phyloP scores from a whole-genome alignment of 2,329 filamentous ascomycete species.

The Alternaria sp. region DNA sequence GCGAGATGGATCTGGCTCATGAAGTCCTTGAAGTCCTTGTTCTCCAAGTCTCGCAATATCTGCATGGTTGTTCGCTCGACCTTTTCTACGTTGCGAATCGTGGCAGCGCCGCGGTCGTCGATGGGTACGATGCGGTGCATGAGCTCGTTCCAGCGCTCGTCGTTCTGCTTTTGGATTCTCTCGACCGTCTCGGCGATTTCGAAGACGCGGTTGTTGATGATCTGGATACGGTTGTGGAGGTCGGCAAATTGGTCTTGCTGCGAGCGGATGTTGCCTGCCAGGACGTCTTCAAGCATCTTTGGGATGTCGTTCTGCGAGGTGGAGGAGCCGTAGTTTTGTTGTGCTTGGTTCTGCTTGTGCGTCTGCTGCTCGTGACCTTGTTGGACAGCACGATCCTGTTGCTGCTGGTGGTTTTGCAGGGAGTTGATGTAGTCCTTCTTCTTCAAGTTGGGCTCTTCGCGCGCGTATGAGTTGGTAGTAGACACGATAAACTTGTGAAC shows the following conservation, averaged over 20 bases:
- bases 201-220: constrained; percentile 73
- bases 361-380: constrained; percentile 42
- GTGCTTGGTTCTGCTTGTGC: constrained; percentile 29
- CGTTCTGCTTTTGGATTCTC: constrained; percentile 60
- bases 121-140: constrained; percentile 42
- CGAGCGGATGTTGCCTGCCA: constrained; percentile 56
- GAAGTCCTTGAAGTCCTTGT: constrained; percentile 65
- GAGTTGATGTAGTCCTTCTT: constrained; percentile 37
- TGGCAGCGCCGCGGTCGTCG: constrained; percentile 42
- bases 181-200: constrained; percentile 68
- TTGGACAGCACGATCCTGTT: constrained; percentile 32
- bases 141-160: constrained; percentile 67
- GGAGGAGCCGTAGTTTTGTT: constrained; percentile 33
- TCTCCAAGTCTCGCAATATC: constrained; percentile 64
- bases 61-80: constrained; percentile 62
- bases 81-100: constrained; percentile 61
- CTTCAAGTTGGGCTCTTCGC: constrained; percentile 44
- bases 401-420: constrained; percentile 38
- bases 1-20: constrained; percentile 64
- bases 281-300: constrained; percentile 54
- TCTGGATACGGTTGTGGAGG: constrained; percentile 83
- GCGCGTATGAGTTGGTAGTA: constrained; percentile 53
- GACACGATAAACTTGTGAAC: constrained; percentile 85
- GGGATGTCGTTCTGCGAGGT: constrained; percentile 36
- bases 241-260: constrained; percentile 76